These are phyloP conservation scores for Tephrocybe sp. DNA, from an alignment of 768 basidiomycete genomes.

Conservation along the genomic window DNA sequence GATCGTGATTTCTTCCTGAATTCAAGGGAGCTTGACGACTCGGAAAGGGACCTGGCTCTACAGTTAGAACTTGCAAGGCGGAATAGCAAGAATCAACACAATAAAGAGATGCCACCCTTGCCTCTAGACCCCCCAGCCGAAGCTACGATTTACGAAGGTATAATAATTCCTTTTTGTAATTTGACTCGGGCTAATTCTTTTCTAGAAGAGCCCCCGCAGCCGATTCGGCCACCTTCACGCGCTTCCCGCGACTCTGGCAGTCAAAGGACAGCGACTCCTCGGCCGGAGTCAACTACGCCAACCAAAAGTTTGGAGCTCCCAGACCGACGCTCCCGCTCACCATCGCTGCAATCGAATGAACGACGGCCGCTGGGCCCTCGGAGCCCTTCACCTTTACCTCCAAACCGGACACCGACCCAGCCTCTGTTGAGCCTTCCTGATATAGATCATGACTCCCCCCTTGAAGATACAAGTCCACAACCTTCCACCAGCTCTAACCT, in stretches of 20 bases:
- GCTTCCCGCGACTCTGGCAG: slow-evolving; percentile 43
- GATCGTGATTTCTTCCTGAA: slow-evolving; percentile 35
- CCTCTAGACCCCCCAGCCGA: slow-evolving; percentile 48
- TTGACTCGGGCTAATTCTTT: slow-evolving; percentile 10
- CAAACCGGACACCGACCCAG: slow-evolving; percentile 36
- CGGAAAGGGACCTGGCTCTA: slow-evolving; percentile 73
- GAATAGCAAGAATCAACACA: slow-evolving; percentile 79
- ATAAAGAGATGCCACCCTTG: slow-evolving; percentile 36
- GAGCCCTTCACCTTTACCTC: slow-evolving; percentile 67
- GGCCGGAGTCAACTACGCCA: slow-evolving; percentile 40
- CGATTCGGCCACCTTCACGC: slow-evolving; percentile 54
- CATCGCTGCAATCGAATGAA: slow-evolving; percentile 50
- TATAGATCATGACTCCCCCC: slow-evolving; percentile 41
- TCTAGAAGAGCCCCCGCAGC: slow-evolving; percentile 59
- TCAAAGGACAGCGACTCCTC: slow-evolving; percentile 46
- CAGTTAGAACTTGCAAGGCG: slow-evolving; percentile 79
- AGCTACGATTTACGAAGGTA: slow-evolving; percentile 80
- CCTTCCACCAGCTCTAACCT: slow-evolving; percentile 23
- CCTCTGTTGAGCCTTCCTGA: slow-evolving; percentile 36
- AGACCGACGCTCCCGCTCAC: slow-evolving; percentile 37
- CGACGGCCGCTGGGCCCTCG: slow-evolving; percentile 73
- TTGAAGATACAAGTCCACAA: slow-evolving; percentile 28
- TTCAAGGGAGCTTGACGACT: slow-evolving; percentile 50
- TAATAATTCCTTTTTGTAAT: slow-evolving; percentile 13
- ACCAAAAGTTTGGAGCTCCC: slow-evolving; percentile 32